These are phyloP conservation scores for Dendrobium catenatum DNA, from an alignment of 106 monocot genomes.

Conservation along the genomic window DNA sequence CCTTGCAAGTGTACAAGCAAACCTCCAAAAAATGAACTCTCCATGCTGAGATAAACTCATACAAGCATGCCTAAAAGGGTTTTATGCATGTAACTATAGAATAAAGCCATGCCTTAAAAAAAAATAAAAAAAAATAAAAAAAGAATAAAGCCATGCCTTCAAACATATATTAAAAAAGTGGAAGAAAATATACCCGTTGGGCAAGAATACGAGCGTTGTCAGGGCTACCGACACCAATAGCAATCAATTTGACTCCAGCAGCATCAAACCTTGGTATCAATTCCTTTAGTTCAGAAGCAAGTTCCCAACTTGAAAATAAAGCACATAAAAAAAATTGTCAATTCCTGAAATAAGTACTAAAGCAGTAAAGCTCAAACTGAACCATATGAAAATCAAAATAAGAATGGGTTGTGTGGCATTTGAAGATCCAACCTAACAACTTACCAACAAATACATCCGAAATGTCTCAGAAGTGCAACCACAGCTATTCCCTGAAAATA, in stretches of 20 bases:
- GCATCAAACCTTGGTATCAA: slow-evolving; percentile 62
- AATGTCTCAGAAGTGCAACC: slow-evolving; percentile 83
- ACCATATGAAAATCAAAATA: neutral
- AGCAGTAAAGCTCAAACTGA: neutral
- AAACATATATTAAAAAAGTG: neutral
- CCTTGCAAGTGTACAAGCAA: neutral
- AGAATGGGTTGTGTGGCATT: neutral
- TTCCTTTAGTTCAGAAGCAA: slow-evolving; percentile 64
- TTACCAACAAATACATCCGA: slow-evolving; percentile 88
- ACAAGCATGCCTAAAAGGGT: neutral
- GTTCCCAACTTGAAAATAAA: slow-evolving; percentile 58
- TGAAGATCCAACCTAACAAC: neutral
- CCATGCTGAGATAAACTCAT: neutral
- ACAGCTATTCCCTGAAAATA: slow-evolving; percentile 64
- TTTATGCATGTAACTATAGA: neutral
- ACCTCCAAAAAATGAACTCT: neutral
- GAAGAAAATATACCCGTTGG: slow-evolving; percentile 40
- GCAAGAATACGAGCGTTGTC: slow-evolving; percentile 81
- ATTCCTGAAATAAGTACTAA: neutral
- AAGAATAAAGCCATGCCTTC: neutral
- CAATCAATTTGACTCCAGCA: slow-evolving; percentile 68
- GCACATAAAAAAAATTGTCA: slow-evolving; percentile 2
- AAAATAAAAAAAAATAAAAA: too few relatives aligned
- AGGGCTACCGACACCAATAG: slow-evolving; percentile 70
- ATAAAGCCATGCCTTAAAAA: neutral